phyloP scores from a whole-genome alignment of 2,329 filamentous ascomycete genomes.

The Scleromitrula shiraiana region DNA sequence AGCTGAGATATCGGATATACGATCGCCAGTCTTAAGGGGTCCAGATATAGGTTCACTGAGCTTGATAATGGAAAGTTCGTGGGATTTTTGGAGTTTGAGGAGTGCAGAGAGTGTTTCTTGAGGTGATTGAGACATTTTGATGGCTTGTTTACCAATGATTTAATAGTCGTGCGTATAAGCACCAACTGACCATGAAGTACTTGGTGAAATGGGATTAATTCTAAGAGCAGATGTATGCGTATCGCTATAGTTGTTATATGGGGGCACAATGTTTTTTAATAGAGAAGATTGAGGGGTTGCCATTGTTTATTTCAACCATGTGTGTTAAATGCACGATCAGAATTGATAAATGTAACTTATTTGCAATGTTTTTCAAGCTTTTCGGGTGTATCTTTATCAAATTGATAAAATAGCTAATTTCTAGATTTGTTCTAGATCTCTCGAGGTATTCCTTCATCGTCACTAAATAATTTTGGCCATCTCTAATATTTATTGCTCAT shows the following conservation, averaged over 20 bases:
- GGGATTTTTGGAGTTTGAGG: slow-evolving; percentile 44
- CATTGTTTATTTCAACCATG: slow-evolving; percentile 16
- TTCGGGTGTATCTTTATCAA: no score
- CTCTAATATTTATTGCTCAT: no score
- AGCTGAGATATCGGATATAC: slow-evolving; percentile 63
- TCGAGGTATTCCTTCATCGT: no score
- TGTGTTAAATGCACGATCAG: background rate
- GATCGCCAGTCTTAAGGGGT: slow-evolving; percentile 37
- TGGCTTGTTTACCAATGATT: no score
- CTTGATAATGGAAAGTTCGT: slow-evolving; percentile 65
- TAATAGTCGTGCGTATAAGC: no score
- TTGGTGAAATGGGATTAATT: background rate
- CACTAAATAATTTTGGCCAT: no score
- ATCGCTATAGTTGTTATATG: no score
- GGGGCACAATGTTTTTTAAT: no score
- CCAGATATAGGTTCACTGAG: slow-evolving; percentile 67
- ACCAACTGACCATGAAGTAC: background rate
- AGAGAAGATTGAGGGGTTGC: background rate
- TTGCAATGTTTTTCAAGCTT: no score
- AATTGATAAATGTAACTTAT: background rate
- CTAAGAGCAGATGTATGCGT: no score
- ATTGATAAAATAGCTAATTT: no score
- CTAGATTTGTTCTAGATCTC: no score
- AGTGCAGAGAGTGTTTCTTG: slow-evolving; percentile 41
- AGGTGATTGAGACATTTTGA: slow-evolving; percentile 19